These are phyloP conservation scores for Daldinia eschscholtzii DNA, from an alignment of 2,329 filamentous ascomycete genomes.

Conservation along the genomic window DNA sequence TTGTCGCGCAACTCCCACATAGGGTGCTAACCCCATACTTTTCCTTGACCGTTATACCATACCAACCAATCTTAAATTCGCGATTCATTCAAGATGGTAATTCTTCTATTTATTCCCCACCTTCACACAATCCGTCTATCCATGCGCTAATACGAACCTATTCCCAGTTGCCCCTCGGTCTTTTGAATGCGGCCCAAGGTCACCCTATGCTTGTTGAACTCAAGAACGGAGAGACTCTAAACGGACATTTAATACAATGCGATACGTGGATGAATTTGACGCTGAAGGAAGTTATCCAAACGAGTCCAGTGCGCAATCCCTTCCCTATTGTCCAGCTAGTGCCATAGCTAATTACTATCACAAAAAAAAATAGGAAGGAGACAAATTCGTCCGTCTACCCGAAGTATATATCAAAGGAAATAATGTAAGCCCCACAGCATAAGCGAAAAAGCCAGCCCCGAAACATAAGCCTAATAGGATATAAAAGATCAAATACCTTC, in stretches of 20 bases:
- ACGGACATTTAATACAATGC: conserved; percentile 95
- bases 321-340: not conserved
- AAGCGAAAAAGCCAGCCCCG: conserved; percentile 16
- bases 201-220: conserved; percentile 79
- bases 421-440: conserved; percentile 74
- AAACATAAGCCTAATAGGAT: conserved; percentile 44
- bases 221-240: conserved; percentile 82
- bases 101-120: not conserved
- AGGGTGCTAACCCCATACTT: not conserved
- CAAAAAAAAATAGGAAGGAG: conserved; percentile 76
- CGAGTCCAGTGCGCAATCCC: conserved; percentile 74
- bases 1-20: not conserved
- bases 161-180: conserved; percentile 76
- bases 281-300: conserved; percentile 96
- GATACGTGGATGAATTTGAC: conserved; percentile 99
- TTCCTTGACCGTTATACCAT: not conserved
- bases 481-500: conserved; percentile 93
- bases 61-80: not conserved
- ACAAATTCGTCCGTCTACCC: conserved; percentile 90
- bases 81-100: conserved; percentile 32
- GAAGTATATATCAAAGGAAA: conserved; percentile 98
- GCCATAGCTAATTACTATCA: conserved; percentile 39
- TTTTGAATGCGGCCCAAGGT: conserved; percentile 95
- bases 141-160: conserved; percentile 34
- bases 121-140: not conserved